Conservation (phyloP, 495 filamentous ascomycete species). For the Tuber aestivum region DNA sequence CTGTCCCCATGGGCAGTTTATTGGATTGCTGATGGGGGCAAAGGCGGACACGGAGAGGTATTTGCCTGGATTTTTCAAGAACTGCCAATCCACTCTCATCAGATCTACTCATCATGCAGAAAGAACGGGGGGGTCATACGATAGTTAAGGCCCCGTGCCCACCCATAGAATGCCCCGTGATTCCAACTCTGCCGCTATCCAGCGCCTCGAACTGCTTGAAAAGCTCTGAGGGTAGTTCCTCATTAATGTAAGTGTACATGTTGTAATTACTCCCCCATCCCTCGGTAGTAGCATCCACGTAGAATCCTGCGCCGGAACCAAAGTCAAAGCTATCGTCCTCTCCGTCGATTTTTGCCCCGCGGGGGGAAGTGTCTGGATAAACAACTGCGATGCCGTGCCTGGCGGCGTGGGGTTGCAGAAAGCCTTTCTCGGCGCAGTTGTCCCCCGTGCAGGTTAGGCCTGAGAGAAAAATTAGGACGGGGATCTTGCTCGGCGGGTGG, state of each 20-base stretch:
- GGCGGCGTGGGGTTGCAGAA: slow-evolving; percentile 77
- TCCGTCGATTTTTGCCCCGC: slow-evolving; percentile 67
- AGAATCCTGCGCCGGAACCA: slow-evolving; percentile 85
- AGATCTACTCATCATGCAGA: neutral
- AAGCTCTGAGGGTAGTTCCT: slow-evolving; percentile 71
- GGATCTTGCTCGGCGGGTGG: slow-evolving; percentile 52
- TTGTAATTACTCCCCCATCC: slow-evolving; percentile 72
- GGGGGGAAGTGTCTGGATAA: slow-evolving; percentile 89
- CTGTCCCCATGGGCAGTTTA: slow-evolving; percentile 81
- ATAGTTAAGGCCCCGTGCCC: slow-evolving; percentile 90
- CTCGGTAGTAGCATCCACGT: slow-evolving; percentile 75
- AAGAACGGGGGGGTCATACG: slow-evolving; percentile 43
- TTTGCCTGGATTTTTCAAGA: slow-evolving; percentile 79
- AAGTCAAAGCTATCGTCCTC: slow-evolving; percentile 87
- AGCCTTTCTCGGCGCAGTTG: slow-evolving; percentile 94
- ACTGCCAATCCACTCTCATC: slow-evolving; percentile 46
- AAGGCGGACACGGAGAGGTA: slow-evolving; percentile 86
- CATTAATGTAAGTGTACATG: slow-evolving; percentile 86
- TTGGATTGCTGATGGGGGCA: slow-evolving; percentile 86
- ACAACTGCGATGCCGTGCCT: slow-evolving; percentile 76
- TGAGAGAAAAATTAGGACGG: slow-evolving; percentile 88
- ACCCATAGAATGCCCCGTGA: slow-evolving; percentile 93
- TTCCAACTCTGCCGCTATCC: slow-evolving; percentile 62
- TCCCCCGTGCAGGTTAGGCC: slow-evolving; percentile 93
- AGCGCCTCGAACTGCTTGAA: slow-evolving; percentile 61